Evolutionary conservation across 2,329 filamentous ascomycete species (phyloP).

Genomic region (Endothia cerciana): DNA sequence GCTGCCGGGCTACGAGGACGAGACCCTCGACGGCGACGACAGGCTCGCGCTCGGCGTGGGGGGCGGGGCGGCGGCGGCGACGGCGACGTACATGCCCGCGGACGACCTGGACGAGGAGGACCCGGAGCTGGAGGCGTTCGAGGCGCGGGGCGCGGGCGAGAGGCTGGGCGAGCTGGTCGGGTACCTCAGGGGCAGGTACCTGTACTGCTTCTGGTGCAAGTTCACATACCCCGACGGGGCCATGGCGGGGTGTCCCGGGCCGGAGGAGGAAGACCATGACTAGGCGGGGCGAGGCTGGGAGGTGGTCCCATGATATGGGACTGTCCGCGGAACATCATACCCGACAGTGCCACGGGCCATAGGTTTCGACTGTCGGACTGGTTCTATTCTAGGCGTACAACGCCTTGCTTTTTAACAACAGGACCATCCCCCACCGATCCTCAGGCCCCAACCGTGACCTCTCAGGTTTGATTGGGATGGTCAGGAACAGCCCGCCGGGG

Average conservation of each 20-base stretch:
- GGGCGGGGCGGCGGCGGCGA: constrained; percentile 54
- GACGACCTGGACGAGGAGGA: constrained; percentile 80
- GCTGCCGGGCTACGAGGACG: constrained; percentile 68
- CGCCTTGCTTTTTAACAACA: no score
- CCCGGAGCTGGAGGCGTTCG: constrained; percentile 78
- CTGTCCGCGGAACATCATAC: neutral
- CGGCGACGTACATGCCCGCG: constrained; percentile 64
- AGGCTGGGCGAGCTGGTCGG: constrained; percentile 67
- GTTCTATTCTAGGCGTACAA: no score
- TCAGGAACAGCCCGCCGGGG: no score
- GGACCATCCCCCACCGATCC: no score
- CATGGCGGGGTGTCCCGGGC: constrained; percentile 88
- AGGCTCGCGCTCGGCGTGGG: constrained; percentile 64
- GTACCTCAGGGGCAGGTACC: constrained; percentile 70
- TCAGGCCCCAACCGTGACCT: no score
- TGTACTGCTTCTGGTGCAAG: constrained; percentile 98
- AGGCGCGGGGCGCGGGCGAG: constrained; percentile 68
- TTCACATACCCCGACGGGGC: constrained; percentile 71
- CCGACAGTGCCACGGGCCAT: no score
- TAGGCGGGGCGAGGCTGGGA: constrained; percentile 33
- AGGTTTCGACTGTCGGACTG: no score
- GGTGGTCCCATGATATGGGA: neutral
- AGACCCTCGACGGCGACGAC: constrained; percentile 66
- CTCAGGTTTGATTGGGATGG: no score
- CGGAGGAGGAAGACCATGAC: constrained; percentile 82